These are phyloP conservation scores for Limnomonas spitsbergensis DNA, from an alignment of 139 green algal genomes.

Conservation along the genomic window DNA sequence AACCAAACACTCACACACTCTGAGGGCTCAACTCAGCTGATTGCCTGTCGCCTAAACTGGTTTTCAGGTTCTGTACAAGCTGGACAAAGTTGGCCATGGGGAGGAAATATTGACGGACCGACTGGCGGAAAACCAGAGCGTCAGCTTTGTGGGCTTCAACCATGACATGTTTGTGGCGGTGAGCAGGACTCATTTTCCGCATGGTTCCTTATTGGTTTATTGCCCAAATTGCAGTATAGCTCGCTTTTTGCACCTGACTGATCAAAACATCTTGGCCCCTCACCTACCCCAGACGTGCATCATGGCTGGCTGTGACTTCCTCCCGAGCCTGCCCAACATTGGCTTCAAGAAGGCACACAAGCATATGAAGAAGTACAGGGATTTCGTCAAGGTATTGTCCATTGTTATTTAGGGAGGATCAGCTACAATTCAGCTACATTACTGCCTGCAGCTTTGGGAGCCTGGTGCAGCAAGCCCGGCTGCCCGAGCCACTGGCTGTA, in stretches of 20 bases:
- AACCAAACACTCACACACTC: background rate
- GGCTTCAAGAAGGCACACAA: slow-evolving; percentile 89
- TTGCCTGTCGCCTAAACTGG: background rate
- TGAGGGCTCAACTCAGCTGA: background rate
- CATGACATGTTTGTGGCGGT: slow-evolving; percentile 86
- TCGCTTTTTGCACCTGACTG: too few relatives aligned
- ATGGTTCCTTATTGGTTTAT: background rate
- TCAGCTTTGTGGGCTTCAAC: slow-evolving; percentile 69
- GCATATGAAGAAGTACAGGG: slow-evolving; percentile 62
- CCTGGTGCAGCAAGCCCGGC: too few relatives aligned
- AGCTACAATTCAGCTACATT: too few relatives aligned
- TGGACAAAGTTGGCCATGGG: slow-evolving; percentile 79
- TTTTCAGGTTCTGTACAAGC: slow-evolving; percentile 86
- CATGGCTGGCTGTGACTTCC: slow-evolving; percentile 94
- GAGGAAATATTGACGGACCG: slow-evolving; percentile 70
- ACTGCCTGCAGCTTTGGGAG: too few relatives aligned
- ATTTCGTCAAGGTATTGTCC: slow-evolving; percentile 69
- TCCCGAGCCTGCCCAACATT: slow-evolving; percentile 72
- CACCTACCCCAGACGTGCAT: slow-evolving; percentile 83
- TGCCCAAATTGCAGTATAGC: too few relatives aligned
- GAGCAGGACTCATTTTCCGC: background rate
- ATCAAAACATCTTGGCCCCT: background rate
- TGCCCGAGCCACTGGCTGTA: too few relatives aligned
- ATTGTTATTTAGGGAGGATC: too few relatives aligned
- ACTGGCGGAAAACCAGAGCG: slow-evolving; percentile 51